Percentiles rank a stretch among this genome's conserved stretches.
Evolutionary conservation across 179 eudicot genomes (phyloP).

Genomic region (Silene coronaria): DNA sequence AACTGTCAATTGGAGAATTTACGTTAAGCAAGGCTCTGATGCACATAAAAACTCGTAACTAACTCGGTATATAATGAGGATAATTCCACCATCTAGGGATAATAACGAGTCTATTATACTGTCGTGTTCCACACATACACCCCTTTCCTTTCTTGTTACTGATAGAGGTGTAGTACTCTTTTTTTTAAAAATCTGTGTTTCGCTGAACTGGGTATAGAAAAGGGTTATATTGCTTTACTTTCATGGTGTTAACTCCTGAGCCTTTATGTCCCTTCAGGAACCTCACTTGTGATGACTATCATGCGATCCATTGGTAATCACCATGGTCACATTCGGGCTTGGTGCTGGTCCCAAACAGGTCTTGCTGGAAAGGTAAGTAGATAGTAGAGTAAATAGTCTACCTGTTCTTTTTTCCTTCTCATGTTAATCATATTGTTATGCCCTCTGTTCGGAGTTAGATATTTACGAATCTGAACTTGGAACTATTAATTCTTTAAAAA

Average conservation of each 20-base stretch:
- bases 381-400: not conserved
- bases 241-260: constrained; percentile 14
- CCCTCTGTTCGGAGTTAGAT: not conserved
- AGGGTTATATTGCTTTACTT: not conserved
- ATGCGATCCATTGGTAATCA: constrained; percentile 85
- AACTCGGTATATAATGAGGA: not conserved
- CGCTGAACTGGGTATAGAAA: not conserved
- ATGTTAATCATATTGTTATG: not conserved
- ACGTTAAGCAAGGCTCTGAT: not conserved
- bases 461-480: not conserved
- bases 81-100: not conserved
- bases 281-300: constrained; percentile 81
- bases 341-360: constrained; percentile 95
- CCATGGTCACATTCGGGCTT: constrained; percentile 70
- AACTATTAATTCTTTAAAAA: not conserved
- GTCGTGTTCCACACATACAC: too few relatives aligned
- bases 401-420: not conserved
- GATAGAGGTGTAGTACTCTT: not conserved
- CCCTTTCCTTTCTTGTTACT: too few relatives aligned
- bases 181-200: not conserved
- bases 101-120: not conserved
- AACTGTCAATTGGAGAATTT: not conserved
- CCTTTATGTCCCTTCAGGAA: constrained; percentile 45
- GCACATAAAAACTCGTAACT: not conserved
- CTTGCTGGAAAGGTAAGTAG: constrained; percentile 74